Evolutionary conservation across 148 eudicot species (phyloP).

Genomic region (Camellia sinensis): DNA sequence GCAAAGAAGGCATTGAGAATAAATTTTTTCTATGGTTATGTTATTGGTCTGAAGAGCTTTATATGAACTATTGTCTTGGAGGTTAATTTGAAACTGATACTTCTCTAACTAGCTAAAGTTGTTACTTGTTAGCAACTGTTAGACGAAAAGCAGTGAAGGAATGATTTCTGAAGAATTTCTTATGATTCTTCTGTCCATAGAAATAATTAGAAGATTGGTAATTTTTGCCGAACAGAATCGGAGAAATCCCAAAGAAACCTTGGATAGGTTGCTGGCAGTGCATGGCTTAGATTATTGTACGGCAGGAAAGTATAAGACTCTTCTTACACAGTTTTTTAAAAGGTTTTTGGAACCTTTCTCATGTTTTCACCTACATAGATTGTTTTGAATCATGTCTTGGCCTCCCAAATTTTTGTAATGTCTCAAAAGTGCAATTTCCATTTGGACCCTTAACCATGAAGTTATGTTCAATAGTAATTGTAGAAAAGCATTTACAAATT

Average conservation of each 20-base stretch:
- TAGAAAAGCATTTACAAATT: neutral
- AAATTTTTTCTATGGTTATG: neutral
- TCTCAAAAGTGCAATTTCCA: neutral
- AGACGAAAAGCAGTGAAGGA: conserved; percentile 8
- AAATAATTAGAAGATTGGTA: conserved; percentile 2
- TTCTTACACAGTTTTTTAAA: neutral
- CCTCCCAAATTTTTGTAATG: neutral
- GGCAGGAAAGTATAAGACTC: neutral
- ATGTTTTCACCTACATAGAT: neutral
- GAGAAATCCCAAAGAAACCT: neutral
- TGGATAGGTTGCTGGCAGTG: neutral
- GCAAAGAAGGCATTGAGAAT: neutral
- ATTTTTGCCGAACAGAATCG: neutral
- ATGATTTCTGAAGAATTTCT: neutral
- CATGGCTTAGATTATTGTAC: neutral
- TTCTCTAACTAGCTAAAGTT: neutral
- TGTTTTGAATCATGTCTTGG: neutral
- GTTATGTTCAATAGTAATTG: neutral
- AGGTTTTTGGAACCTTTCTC: neutral
- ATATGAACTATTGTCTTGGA: too few relatives aligned
- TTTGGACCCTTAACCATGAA: neutral
- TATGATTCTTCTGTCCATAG: neutral
- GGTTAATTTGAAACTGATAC: neutral
- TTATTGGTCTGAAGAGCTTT: too few relatives aligned
- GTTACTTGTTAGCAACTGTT: neutral